phyloP scores from a whole-genome alignment of 805 yeast species.

The Candida tallmaniae region DNA sequence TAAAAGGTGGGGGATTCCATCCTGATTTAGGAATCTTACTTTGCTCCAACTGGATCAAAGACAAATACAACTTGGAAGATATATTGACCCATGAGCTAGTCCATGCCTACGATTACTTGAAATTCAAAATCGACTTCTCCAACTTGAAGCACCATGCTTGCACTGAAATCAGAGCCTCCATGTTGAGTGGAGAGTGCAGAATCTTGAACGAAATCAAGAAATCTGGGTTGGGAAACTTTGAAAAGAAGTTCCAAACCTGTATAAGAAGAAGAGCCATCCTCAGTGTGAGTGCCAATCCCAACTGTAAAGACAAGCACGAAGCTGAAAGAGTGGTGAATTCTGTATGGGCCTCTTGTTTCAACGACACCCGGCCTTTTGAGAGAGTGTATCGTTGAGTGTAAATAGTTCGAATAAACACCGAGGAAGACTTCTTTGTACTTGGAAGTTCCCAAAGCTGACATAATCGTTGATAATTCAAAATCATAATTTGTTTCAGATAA shows the following conservation, averaged over 20 bases:
- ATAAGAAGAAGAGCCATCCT: slow-evolving; percentile 83
- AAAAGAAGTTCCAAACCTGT: slow-evolving; percentile 86
- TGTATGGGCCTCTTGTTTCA: slow-evolving; percentile 90
- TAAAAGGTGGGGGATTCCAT: slow-evolving; percentile 85
- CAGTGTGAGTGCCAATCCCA: slow-evolving; percentile 83
- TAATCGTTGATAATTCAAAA: too few relatives aligned
- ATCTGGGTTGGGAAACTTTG: slow-evolving; percentile 49
- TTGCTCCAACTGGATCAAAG: slow-evolving; percentile 76
- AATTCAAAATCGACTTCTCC: slow-evolving; percentile 82
- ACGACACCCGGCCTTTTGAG: slow-evolving; percentile 94
- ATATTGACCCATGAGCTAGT: slow-evolving; percentile 88
- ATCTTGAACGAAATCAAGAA: slow-evolving; percentile 76
- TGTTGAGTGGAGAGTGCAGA: slow-evolving; percentile 92
- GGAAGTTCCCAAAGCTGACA: too few relatives aligned
- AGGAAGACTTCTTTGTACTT: too few relatives aligned
- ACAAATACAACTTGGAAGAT: slow-evolving; percentile 82
- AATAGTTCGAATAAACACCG: too few relatives aligned
- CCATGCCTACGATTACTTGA: slow-evolving; percentile 87
- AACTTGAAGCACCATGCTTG: slow-evolving; percentile 93
- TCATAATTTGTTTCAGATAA: too few relatives aligned
- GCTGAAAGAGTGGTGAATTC: slow-evolving; percentile 79
- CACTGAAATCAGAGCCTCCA: slow-evolving; percentile 90
- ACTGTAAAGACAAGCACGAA: slow-evolving; percentile 63
- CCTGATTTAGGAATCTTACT: slow-evolving; percentile 83
- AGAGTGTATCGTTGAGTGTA: slow-evolving; percentile 63